These are phyloP conservation scores for Gossypium rotundifolium DNA, from an alignment of 345 rosid genomes.

Conservation along the genomic window DNA sequence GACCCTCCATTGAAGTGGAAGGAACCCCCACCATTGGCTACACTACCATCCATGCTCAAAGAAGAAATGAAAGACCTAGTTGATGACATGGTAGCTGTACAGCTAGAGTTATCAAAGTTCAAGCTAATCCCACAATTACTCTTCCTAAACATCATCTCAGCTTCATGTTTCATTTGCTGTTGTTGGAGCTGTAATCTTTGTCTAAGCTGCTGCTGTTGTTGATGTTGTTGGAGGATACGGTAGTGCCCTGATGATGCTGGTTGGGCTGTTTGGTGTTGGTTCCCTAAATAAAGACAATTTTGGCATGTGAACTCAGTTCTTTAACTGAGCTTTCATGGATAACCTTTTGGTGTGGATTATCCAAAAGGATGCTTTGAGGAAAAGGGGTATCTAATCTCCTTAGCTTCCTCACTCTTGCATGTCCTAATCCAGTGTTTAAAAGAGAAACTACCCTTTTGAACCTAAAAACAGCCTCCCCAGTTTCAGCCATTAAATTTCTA, in stretches of 20 bases:
- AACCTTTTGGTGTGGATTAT: conserved; percentile 31
- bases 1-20: conserved; percentile 53
- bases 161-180: conserved; percentile 55
- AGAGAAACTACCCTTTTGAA: conserved; percentile 79
- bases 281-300: conserved; percentile 49
- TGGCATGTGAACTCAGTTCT: conserved; percentile 48
- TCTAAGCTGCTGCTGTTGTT: conserved; percentile 39
- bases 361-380: conserved; percentile 54
- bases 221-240: conserved; percentile 35
- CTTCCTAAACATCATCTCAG: conserved; percentile 63
- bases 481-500: conserved; percentile 57
- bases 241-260: conserved; percentile 32
- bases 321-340: conserved; percentile 25
- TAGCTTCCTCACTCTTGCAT: conserved; percentile 80
- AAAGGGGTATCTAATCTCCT: conserved; percentile 46
- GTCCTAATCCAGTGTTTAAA: conserved; percentile 68
- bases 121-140: conserved; percentile 52
- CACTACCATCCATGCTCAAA: conserved; percentile 68
- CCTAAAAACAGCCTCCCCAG: conserved; percentile 79
- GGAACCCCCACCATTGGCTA: conserved; percentile 48
- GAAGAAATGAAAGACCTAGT: conserved; percentile 67
- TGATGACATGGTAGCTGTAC: conserved; percentile 74
- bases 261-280: conserved; percentile 41
- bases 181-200: conserved; percentile 49
- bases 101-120: conserved; percentile 70